These are phyloP conservation scores for Metarhizium rileyi DNA, from an alignment of 2,329 filamentous ascomycete genomes.

Conservation along the genomic window DNA sequence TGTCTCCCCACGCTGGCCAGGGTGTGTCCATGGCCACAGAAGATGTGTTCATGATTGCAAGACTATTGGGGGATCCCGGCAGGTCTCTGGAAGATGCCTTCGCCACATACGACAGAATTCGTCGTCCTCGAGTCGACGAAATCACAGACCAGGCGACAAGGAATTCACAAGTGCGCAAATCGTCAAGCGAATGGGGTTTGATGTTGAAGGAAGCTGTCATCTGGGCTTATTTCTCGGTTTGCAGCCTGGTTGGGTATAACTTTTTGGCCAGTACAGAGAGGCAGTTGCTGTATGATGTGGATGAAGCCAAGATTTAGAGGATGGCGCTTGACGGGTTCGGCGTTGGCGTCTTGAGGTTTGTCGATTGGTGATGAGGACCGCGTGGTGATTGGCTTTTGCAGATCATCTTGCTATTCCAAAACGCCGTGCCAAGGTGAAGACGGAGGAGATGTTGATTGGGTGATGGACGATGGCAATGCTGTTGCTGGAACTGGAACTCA, in stretches of 20 bases:
- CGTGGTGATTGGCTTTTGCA: too few relatives aligned
- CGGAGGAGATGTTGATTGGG: too few relatives aligned
- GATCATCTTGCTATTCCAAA: too few relatives aligned
- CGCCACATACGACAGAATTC: background rate
- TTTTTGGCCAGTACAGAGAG: background rate
- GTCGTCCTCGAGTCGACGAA: conserved; percentile 2
- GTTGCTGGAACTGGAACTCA: too few relatives aligned
- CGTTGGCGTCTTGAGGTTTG: background rate
- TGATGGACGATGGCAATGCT: too few relatives aligned
- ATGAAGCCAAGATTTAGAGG: conserved; percentile 1
- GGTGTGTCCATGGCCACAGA: conserved; percentile 47
- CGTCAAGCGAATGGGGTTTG: background rate
- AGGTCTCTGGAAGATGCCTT: background rate
- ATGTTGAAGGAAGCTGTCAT: conserved; percentile 1
- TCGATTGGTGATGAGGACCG: too few relatives aligned
- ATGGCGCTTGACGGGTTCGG: background rate
- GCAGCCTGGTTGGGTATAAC: background rate
- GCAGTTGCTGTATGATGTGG: conserved; percentile 4
- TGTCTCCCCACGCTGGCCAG: conserved; percentile 44
- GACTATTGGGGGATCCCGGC: conserved; percentile 22
- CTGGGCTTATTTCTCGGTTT: conserved; percentile 2
- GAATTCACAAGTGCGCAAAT: background rate
- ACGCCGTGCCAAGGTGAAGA: too few relatives aligned
- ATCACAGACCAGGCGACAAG: conserved; percentile 1
- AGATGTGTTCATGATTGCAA: conserved; percentile 37